Conservation (phyloP, 1,284 basidiomycete genomes). For the Apiotrichum brassicae region DNA sequence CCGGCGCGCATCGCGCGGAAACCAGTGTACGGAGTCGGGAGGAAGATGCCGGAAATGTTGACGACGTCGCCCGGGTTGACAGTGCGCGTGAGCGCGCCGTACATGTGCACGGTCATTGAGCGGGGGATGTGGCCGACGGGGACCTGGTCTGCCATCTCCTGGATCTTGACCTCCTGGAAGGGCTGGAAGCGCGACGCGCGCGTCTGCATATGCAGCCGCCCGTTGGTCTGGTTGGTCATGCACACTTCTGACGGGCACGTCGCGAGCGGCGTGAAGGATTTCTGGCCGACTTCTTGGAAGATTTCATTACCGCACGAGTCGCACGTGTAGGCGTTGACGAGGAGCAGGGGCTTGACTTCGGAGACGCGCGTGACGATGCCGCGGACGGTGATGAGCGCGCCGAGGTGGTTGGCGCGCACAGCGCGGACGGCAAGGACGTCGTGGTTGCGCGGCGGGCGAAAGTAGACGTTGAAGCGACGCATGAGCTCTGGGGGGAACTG, state of each 20-base stretch:
- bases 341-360: conserved; percentile 94
- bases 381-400: conserved; percentile 87
- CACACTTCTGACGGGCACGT: conserved; percentile 85
- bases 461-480: conserved; percentile 92
- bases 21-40: conserved; percentile 83
- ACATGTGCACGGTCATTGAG: conserved; percentile 92
- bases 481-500: conserved; percentile 81
- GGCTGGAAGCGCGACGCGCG: conserved; percentile 94
- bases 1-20: conserved; percentile 88
- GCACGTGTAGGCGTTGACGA: conserved; percentile 98
- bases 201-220: conserved; percentile 96
- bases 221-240: conserved; percentile 76
- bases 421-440: conserved; percentile 78
- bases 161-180: conserved; percentile 98
- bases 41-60: conserved; percentile 80
- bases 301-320: conserved; percentile 97
- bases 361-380: conserved; percentile 98
- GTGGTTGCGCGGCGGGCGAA: conserved; percentile 67
- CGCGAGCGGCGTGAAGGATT: conserved; percentile 80
- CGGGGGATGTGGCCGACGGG: conserved; percentile 98
- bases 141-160: conserved; percentile 99
- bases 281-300: conserved; percentile 94
- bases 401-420: conserved; percentile 77
- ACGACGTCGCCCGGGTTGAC: conserved; percentile 97
- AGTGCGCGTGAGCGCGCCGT: conserved; percentile 78